Evolutionary conservation across 352 stramenopile genomes (phyloP).

Genomic region (Pythium aristosporum): DNA sequence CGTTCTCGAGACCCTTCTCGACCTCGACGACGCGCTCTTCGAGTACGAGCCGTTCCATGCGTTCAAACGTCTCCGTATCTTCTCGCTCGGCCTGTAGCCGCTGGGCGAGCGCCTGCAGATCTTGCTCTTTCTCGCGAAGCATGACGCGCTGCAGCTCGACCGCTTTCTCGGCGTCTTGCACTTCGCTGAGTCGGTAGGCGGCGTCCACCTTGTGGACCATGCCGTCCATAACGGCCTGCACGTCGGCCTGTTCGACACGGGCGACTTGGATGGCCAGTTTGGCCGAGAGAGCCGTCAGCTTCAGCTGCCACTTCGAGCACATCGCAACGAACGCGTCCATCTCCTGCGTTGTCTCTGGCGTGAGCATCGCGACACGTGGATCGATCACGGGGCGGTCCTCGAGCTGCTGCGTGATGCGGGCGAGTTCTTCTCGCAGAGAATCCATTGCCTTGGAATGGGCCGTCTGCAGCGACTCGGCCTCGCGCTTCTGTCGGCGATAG

Average conservation of each 20-base stretch:
- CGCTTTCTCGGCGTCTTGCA: constrained; percentile 22
- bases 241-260: constrained; percentile 30
- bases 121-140: constrained; percentile 13
- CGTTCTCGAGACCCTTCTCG: constrained; percentile 46
- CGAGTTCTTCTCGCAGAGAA: constrained; percentile 23
- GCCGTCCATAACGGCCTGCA: constrained; percentile 34
- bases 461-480: constrained; percentile 26
- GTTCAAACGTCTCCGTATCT: constrained; percentile 41
- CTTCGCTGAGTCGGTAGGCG: background rate
- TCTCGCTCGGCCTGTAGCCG: constrained; percentile 17
- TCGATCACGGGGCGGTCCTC: constrained; percentile 8
- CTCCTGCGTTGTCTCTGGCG: constrained; percentile 22
- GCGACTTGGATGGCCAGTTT: constrained; percentile 25
- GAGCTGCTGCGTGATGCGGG: constrained; percentile 19
- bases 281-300: constrained; percentile 22
- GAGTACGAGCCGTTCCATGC: constrained; percentile 48
- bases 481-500: constrained; percentile 35
- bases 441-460: constrained; percentile 23
- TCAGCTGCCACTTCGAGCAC: constrained; percentile 32
- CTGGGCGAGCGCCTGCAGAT: constrained; percentile 21
- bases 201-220: constrained; percentile 38
- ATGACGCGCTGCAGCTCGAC: constrained; percentile 17
- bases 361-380: constrained; percentile 1
- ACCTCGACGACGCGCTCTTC: constrained; percentile 53
- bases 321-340: constrained; percentile 39